phyloP scores from a whole-genome alignment of 225 moss, liverwort and hornwort species.

The Antitrichia curtipendula region DNA sequence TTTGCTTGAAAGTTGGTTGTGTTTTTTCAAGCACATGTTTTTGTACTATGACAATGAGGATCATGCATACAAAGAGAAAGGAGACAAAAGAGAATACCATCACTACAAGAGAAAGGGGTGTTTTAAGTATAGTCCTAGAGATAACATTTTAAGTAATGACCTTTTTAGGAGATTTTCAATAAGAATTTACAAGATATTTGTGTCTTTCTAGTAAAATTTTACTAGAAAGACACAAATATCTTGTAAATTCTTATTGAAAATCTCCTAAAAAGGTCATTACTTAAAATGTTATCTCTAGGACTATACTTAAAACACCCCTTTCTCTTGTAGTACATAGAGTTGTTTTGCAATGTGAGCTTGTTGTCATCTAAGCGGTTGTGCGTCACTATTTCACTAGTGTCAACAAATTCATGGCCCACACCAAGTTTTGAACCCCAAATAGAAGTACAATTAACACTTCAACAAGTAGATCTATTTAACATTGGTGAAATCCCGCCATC shows the following conservation, averaged over 20 bases:
- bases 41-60: slow-evolving; percentile 23
- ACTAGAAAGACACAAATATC: too few relatives aligned
- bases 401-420: not conserved
- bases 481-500: not conserved
- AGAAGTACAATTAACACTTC: not conserved
- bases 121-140: too few relatives aligned
- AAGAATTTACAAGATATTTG: too few relatives aligned
- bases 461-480: not conserved
- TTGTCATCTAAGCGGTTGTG: slow-evolving; percentile 35
- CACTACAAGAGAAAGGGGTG: too few relatives aligned
- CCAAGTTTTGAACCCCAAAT: slow-evolving; percentile 3
- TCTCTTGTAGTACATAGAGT: too few relatives aligned
- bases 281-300: too few relatives aligned
- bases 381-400: not conserved
- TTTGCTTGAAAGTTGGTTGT: not conserved
- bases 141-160: too few relatives aligned
- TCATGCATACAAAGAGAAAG: slow-evolving; percentile 36
- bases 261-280: too few relatives aligned
- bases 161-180: too few relatives aligned
- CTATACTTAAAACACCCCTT: too few relatives aligned
- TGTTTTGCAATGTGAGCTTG: slow-evolving; percentile 50
- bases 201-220: too few relatives aligned
- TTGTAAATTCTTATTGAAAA: too few relatives aligned
- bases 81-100: slow-evolving; percentile 38
- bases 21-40: not conserved